A percentile compares a stretch with the other conserved stretches of the same genome.
Conservation (phyloP, 352 stramenopile genomes). For the Phytophthora citrophthora region DNA sequence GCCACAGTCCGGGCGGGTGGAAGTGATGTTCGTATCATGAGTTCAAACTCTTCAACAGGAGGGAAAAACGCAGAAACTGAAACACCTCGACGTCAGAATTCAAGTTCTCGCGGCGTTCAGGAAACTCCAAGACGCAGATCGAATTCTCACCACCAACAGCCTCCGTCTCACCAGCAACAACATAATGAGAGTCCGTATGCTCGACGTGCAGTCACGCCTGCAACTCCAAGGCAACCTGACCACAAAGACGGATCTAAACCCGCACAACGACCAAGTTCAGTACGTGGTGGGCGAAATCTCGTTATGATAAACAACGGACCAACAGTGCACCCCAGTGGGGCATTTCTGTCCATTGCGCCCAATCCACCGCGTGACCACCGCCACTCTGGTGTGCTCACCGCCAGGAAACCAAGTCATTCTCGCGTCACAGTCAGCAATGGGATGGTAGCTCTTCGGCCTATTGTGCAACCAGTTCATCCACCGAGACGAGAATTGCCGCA, state of each 20-base stretch:
- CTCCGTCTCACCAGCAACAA: constrained; percentile 16
- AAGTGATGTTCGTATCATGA: constrained; percentile 8
- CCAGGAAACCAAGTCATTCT: constrained; percentile 22
- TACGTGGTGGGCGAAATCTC: constrained; percentile 57
- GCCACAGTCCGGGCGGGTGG: constrained; percentile 12
- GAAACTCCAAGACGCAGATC: constrained; percentile 23
- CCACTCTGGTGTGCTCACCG: constrained; percentile 15
- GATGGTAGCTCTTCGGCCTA: constrained; percentile 32
- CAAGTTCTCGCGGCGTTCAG: constrained; percentile 1
- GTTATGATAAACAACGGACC: constrained; percentile 44
- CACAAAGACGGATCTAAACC: neutral
- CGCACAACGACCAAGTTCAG: constrained; percentile 45
- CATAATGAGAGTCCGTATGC: constrained; percentile 11
- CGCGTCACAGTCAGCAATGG: constrained; percentile 33
- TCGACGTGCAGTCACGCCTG: constrained; percentile 26
- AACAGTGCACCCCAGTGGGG: constrained; percentile 8
- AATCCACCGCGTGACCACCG: constrained; percentile 30
- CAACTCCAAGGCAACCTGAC: constrained; percentile 6
- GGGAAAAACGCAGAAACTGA: constrained; percentile 8
- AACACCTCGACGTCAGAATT: constrained; percentile 14
- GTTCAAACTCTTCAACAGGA: constrained; percentile 3
- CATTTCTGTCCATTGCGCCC: constrained; percentile 28
- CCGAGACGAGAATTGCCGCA: constrained; percentile 30
- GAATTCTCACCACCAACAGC: constrained; percentile 15
- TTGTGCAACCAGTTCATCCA: constrained; percentile 24